Percentiles rank a stretch among this genome's conserved stretches.
Evolutionary conservation across 2,329 filamentous ascomycete genomes (phyloP).

Genomic region (Trichoderma sp.): DNA sequence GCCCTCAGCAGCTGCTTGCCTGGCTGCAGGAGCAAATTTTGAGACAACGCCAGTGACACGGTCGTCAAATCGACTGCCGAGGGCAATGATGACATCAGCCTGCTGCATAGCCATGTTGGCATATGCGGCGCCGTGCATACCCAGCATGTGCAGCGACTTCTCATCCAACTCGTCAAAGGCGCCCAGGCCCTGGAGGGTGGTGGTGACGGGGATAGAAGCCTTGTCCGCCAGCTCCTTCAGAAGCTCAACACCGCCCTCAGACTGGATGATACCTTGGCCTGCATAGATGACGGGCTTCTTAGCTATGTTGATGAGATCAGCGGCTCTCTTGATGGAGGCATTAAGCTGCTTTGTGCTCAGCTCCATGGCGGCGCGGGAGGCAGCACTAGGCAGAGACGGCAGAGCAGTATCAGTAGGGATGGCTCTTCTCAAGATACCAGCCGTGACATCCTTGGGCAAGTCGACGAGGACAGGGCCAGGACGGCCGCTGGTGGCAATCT

Average conservation of each 20-base stretch:
- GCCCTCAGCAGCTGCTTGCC: conserved; percentile 75
- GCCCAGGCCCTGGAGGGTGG: conserved; percentile 89
- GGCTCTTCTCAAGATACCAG: conserved; percentile 73
- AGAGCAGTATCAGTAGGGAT: conserved; percentile 75
- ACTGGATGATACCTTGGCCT: conserved; percentile 81
- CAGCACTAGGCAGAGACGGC: conserved; percentile 79
- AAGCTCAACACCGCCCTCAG: conserved; percentile 72
- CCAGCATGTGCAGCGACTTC: conserved; percentile 96
- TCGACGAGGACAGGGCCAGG: conserved; percentile 95
- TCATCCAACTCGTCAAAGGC: conserved; percentile 89
- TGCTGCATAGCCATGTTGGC: conserved; percentile 99
- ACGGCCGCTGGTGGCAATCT: conserved; percentile 91
- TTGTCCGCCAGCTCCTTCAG: conserved; percentile 88
- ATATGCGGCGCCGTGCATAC: conserved; percentile 96
- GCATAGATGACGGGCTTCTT: conserved; percentile 96
- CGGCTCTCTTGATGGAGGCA: conserved; percentile 70
- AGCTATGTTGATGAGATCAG: conserved; percentile 76
- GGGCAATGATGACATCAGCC: conserved; percentile 90
- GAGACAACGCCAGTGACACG: conserved; percentile 79
- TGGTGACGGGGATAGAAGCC: conserved; percentile 88
- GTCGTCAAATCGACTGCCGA: conserved; percentile 93
- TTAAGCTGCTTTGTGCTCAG: conserved; percentile 69
- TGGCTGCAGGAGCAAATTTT: conserved; percentile 88
- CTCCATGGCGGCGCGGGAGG: conserved; percentile 75
- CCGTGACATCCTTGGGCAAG: conserved; percentile 93